A percentile compares a stretch with the other conserved stretches of the same genome.
These are phyloP conservation scores for Picea abies DNA, from an alignment of 83 land plant genomes.

Conservation along the genomic window DNA sequence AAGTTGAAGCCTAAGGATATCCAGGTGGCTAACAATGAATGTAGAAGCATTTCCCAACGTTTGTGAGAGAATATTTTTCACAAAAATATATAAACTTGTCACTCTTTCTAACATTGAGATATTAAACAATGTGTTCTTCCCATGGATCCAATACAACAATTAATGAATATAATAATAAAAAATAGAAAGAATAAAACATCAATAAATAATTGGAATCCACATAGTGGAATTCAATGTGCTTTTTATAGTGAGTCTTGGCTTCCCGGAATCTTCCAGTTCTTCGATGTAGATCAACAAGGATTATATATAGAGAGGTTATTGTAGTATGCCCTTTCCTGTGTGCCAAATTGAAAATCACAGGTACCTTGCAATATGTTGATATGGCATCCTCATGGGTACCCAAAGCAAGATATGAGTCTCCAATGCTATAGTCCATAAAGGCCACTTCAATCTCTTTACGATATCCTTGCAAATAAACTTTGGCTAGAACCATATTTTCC, in stretches of 20 bases:
- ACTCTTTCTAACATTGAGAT: too few species aligned
- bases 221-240: neutral
- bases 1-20: too few species aligned
- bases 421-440: slow-evolving; percentile 40
- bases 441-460: slow-evolving; percentile 36
- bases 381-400: slow-evolving; percentile 40
- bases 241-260: slow-evolving; percentile 39
- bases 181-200: too few species aligned
- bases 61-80: too few species aligned
- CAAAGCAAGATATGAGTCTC: slow-evolving; percentile 39
- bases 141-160: too few species aligned
- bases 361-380: slow-evolving; percentile 33
- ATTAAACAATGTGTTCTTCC: too few species aligned
- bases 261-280: slow-evolving; percentile 34
- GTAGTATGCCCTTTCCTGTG: slow-evolving; percentile 31
- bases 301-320: slow-evolving; percentile 37
- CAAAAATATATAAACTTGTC: too few species aligned
- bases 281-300: slow-evolving; percentile 40
- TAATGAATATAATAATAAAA: too few species aligned
- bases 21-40: too few species aligned
- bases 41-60: too few species aligned
- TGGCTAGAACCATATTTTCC: slow-evolving; percentile 39
- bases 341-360: slow-evolving; percentile 24
- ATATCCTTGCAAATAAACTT: slow-evolving; percentile 20
- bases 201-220: too few species aligned